These are phyloP conservation scores for Raffaelea ambrosiae DNA, from an alignment of 2,329 filamentous ascomycete species.

Conservation along the genomic window DNA sequence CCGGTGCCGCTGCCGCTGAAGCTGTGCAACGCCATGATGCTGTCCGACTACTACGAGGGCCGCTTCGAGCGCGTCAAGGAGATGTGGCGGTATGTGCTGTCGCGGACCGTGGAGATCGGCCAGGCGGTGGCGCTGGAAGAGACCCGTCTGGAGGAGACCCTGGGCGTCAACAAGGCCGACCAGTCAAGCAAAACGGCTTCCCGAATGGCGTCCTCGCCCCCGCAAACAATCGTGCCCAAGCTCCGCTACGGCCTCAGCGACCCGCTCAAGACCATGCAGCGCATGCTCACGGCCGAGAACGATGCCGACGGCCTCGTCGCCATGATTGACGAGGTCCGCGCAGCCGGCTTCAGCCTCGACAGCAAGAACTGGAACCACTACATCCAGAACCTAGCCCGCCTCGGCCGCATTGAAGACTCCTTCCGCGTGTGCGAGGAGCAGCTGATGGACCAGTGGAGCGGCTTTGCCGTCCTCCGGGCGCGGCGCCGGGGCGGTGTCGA, in stretches of 20 bases:
- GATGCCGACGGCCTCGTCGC: slow-evolving; percentile 41
- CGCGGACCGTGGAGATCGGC: slow-evolving; percentile 37
- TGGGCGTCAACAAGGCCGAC: slow-evolving; percentile 11
- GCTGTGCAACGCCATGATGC: slow-evolving; percentile 60
- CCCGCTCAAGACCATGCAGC: slow-evolving; percentile 40
- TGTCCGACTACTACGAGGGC: slow-evolving; percentile 47
- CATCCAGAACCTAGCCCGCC: slow-evolving; percentile 56
- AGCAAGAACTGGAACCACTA: slow-evolving; percentile 74
- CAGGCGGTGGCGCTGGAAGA: slow-evolving; percentile 17
- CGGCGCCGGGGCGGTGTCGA: slow-evolving; percentile 5
- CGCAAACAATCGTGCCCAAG: slow-evolving; percentile 33
- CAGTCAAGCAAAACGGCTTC: too few relatives aligned
- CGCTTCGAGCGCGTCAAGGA: slow-evolving; percentile 52
- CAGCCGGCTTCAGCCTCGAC: slow-evolving; percentile 64
- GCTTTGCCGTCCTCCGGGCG: slow-evolving; percentile 41
- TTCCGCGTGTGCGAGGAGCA: slow-evolving; percentile 67
- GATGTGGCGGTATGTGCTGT: slow-evolving; percentile 57
- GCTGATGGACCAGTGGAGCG: slow-evolving; percentile 71
- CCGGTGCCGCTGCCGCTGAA: slow-evolving; percentile 39
- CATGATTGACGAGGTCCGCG: slow-evolving; percentile 42
- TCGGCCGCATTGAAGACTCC: slow-evolving; percentile 53
- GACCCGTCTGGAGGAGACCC: slow-evolving; percentile 3
- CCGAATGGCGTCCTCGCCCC: slow-evolving; percentile 5
- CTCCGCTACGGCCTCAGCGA: slow-evolving; percentile 46
- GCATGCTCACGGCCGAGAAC: slow-evolving; percentile 29